Evolutionary conservation across 169 alveolate species (phyloP), one percentile per base, ranked within the genome.

Genomic region (Plasmodium inui): DNA sequence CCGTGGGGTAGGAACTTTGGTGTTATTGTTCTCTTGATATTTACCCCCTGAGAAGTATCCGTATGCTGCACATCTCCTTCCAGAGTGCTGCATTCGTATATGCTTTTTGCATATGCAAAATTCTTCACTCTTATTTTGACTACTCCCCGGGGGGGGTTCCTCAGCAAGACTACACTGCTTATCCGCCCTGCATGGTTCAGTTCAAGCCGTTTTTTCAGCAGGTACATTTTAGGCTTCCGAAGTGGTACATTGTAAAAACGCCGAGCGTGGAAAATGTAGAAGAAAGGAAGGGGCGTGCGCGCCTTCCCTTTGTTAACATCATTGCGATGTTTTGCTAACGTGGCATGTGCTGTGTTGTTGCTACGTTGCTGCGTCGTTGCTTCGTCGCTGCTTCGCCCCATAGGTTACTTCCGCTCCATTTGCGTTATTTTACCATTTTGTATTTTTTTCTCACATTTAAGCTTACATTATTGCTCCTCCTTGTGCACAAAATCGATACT

Each of bases 81-180:
- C 7, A n/a, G 6, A 14, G 32, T 30, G 50, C 81, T 83, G 67
- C 70, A 74, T 50, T 86, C 93, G 80, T 86, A 86, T n/a, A 86
- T 86, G 71, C 93, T 86, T 76, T 26, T 86, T 22, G 81, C 78
- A 26, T 74, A 17, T 32, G 88, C 67, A 39, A 83, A 83, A 83
- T 83, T 70, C 8, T 55, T 83, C 39, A 34, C 12, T 26, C 76
- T 70, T 70, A 34, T 71, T 83, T 71, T 83, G 34, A 19, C 14
- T 22, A 7, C 4, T 7, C 76, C 71, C 3, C 6, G 32, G 10
- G 14, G 50, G 50, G 44, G 30, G 34, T 8, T 39, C 32, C 73
- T 26, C 50, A 67, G n/a, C 37, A 70, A 28, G 26, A 34, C 72
- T 83, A 71, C 53, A 22, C 71, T 83, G 22, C 55, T 22, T 39